phyloP scores from a whole-genome alignment of 768 basidiomycete species.

The Termitomyces sp. region DNA sequence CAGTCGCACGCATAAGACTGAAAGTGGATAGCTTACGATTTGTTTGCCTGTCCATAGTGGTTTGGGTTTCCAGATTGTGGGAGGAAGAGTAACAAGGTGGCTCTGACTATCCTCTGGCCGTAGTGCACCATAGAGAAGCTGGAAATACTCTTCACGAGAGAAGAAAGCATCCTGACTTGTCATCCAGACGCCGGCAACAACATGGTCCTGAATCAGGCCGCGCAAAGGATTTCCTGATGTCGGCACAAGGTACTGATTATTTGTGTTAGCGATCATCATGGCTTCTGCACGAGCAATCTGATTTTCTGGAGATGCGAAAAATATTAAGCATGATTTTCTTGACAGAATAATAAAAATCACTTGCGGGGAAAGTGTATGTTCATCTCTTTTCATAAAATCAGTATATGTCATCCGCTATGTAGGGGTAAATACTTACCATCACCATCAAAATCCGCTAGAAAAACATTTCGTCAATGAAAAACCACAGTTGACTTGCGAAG shows the following conservation, averaged over 20 bases:
- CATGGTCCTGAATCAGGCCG: conserved; percentile 97
- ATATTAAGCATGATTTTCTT: not conserved
- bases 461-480: not conserved
- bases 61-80: conserved; percentile 86
- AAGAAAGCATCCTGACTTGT: conserved; percentile 94
- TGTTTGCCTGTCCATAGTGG: conserved; percentile 98
- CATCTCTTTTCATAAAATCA: conserved; percentile 64
- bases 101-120: conserved; percentile 79
- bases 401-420: not conserved
- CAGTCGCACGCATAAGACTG: not conserved
- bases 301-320: conserved; percentile 54
- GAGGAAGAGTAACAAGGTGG: conserved; percentile 77
- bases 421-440: conserved; percentile 49
- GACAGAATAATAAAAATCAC: conserved; percentile 20
- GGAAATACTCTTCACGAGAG: conserved; percentile 92
- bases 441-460: conserved; percentile 83
- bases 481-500: not conserved
- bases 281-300: conserved; percentile 94
- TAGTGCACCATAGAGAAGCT: conserved; percentile 91
- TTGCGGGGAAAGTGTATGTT: conserved; percentile 98
- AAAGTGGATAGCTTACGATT: conserved; percentile 51
- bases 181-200: conserved; percentile 99
- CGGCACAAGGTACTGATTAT: conserved; percentile 98
- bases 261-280: conserved; percentile 91
- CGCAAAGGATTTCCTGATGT: conserved; percentile 97